These are phyloP conservation scores for Dioscorea cayenensis DNA, from an alignment of 116 monocot genomes.

Conservation along the genomic window DNA sequence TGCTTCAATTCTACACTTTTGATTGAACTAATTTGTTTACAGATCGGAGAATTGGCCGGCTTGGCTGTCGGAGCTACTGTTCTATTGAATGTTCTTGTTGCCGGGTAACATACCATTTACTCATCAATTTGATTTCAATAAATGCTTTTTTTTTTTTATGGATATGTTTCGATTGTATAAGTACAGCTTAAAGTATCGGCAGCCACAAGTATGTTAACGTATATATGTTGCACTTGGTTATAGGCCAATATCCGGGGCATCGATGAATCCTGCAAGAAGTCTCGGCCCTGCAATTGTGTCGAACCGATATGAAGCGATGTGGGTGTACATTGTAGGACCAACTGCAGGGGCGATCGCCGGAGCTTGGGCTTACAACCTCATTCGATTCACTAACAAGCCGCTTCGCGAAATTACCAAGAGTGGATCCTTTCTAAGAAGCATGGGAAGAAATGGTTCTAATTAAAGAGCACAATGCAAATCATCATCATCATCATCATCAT, in stretches of 20 bases:
- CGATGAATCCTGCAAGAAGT: slow-evolving; percentile 91
- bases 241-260: slow-evolving; percentile 96
- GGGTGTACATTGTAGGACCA: slow-evolving; percentile 84
- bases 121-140: no score
- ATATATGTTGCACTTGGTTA: background rate
- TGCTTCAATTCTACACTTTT: no score
- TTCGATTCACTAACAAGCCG: slow-evolving; percentile 75
- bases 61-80: slow-evolving; percentile 82
- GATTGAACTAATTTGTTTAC: slow-evolving; percentile 1
- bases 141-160: no score
- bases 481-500: no score
- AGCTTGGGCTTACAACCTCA: slow-evolving; percentile 88
- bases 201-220: background rate
- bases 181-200: background rate
- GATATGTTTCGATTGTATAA: no score
- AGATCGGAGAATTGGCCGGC: slow-evolving; percentile 95
- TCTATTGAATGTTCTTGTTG: slow-evolving; percentile 63
- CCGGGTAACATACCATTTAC: slow-evolving; percentile 41
- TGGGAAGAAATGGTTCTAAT: slow-evolving; percentile 18
- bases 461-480: background rate
- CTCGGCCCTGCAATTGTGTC: slow-evolving; percentile 77
- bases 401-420: slow-evolving; percentile 69
- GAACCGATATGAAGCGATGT: slow-evolving; percentile 47
- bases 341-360: slow-evolving; percentile 53
- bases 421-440: slow-evolving; percentile 59